These are phyloP conservation scores for Voacanga thouarsii DNA, from an alignment of 257 asterid genomes.

Conservation along the genomic window DNA sequence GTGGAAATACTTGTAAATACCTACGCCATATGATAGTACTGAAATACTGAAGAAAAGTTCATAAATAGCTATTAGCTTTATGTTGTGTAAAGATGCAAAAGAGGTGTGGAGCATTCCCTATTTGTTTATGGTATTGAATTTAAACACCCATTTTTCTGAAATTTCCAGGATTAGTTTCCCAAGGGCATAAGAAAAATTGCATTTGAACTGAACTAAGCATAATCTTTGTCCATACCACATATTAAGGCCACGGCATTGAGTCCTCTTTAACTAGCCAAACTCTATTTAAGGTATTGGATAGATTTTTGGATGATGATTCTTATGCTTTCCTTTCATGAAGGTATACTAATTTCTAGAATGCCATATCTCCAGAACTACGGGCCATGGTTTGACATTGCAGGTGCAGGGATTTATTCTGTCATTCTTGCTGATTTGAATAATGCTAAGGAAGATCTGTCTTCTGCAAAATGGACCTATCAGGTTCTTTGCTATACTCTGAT, in stretches of 20 bases:
- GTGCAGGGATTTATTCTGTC: slow-evolving; percentile 64
- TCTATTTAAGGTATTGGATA: neutral
- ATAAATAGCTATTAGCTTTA: too few relatives aligned
- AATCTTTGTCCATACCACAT: neutral
- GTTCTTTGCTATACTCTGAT: slow-evolving; percentile 28
- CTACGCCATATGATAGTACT: too few relatives aligned
- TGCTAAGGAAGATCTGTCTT: slow-evolving; percentile 45
- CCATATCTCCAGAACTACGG: slow-evolving; percentile 59
- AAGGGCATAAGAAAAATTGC: neutral
- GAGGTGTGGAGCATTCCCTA: too few relatives aligned
- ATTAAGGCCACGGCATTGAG: neutral
- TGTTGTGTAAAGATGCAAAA: too few relatives aligned
- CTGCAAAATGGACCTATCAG: slow-evolving; percentile 70
- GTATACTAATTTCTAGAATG: slow-evolving; percentile 4
- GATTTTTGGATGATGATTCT: neutral
- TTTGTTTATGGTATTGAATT: too few relatives aligned
- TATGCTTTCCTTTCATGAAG: neutral
- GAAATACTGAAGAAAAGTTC: too few relatives aligned
- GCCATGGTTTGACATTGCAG: slow-evolving; percentile 71
- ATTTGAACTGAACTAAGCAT: neutral
- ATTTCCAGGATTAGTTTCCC: too few relatives aligned
- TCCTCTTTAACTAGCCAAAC: neutral
- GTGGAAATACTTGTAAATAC: too few relatives aligned
- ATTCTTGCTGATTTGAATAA: slow-evolving; percentile 35
- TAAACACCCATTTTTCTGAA: too few relatives aligned